Conservation (phyloP, 139 green algal species). For the Desmodesmus armatus region DNA sequence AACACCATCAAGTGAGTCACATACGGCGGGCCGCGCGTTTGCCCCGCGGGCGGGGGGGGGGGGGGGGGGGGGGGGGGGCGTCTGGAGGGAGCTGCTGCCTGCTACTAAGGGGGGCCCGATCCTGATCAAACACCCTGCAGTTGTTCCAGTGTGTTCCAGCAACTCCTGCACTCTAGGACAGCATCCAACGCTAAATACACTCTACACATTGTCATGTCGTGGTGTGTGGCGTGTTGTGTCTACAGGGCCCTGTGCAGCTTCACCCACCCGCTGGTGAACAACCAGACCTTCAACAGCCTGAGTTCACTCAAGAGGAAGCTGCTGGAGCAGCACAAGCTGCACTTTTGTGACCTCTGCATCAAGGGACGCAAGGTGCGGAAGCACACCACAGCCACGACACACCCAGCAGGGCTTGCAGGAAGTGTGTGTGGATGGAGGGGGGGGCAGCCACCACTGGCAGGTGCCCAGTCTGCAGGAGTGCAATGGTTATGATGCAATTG, state of each 20-base stretch:
- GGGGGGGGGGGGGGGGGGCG: too few relatives aligned
- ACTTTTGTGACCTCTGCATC: slow-evolving; percentile 95
- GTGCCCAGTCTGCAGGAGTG: too few relatives aligned
- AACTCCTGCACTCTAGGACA: background rate
- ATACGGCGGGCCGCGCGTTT: too few relatives aligned
- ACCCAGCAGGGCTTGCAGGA: too few relatives aligned
- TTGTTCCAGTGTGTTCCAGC: background rate
- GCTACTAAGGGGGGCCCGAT: too few relatives aligned
- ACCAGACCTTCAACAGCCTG: slow-evolving; percentile 63
- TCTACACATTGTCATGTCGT: background rate
- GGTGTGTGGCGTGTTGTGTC: background rate
- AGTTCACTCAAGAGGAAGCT: slow-evolving; percentile 80
- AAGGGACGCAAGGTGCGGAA: slow-evolving; percentile 84
- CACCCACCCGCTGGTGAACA: slow-evolving; percentile 75
- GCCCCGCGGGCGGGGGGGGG: too few relatives aligned
- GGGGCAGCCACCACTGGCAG: too few relatives aligned
- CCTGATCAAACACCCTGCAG: background rate
- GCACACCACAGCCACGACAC: too few relatives aligned
- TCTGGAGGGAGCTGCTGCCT: too few relatives aligned
- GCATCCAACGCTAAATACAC: too few relatives aligned
- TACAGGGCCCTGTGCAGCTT: slow-evolving; percentile 79
- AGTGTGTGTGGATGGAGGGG: too few relatives aligned
- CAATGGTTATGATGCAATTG: too few relatives aligned
- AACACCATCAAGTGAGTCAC: slow-evolving; percentile 76
- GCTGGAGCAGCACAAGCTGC: slow-evolving; percentile 61